Conservation (phyloP, 352 stramenopile genomes). For the Phytophthora citricola region DNA sequence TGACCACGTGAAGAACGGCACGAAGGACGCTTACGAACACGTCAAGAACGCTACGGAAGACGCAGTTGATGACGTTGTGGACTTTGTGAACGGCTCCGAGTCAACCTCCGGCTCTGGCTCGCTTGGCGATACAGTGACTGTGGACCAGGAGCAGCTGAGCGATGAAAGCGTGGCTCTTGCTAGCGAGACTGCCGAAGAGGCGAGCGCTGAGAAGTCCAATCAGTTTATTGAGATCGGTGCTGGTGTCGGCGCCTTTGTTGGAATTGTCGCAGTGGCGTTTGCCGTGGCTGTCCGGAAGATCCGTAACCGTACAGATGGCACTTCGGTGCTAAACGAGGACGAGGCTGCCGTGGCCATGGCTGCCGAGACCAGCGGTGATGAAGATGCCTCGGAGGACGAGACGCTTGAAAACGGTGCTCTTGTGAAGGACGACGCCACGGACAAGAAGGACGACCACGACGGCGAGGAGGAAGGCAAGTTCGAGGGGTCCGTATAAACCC, state of each 20-base stretch:
- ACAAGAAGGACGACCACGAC: conserved; percentile 30
- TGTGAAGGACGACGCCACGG: conserved; percentile 29
- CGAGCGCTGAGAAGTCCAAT: conserved; percentile 22
- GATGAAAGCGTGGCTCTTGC: conserved; percentile 37
- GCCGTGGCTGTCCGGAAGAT: conserved; percentile 35
- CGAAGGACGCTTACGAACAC: conserved; percentile 24
- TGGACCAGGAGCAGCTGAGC: conserved; percentile 35
- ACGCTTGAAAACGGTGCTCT: conserved; percentile 38
- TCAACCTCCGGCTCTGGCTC: conserved; percentile 33
- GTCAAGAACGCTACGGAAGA: conserved; percentile 29
- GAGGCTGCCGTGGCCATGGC: conserved; percentile 48
- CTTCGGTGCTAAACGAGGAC: conserved; percentile 43
- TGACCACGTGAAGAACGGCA: conserved; percentile 40
- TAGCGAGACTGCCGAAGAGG: conserved; percentile 24
- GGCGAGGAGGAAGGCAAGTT: conserved; percentile 59
- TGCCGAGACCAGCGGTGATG: conserved; percentile 37
- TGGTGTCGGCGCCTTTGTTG: conserved; percentile 36
- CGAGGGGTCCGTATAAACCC: conserved; percentile 54
- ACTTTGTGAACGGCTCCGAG: conserved; percentile 34
- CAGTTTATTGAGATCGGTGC: conserved; percentile 35
- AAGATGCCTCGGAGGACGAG: conserved; percentile 45
- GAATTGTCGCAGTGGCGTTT: conserved; percentile 37
- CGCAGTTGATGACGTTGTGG: conserved; percentile 25
- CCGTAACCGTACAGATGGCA: conserved; percentile 20
- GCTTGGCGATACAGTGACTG: conserved; percentile 23